Evolutionary conservation across 2,329 filamentous ascomycete species (phyloP).

Genomic region (Colletotrichum eleusines): DNA sequence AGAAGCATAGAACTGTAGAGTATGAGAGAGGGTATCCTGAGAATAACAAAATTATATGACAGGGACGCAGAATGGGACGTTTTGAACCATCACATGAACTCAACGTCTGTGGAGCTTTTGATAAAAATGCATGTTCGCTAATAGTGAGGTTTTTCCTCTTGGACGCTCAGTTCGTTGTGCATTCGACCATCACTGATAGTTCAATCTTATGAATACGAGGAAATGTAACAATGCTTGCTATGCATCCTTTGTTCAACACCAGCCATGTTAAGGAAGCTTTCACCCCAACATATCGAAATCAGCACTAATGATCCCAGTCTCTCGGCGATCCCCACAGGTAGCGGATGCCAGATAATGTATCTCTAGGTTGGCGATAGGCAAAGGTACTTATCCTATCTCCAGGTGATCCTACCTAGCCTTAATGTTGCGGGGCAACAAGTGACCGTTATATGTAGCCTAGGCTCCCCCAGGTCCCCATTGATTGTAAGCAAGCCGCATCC

Average conservation of each 20-base stretch:
- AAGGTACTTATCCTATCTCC: background rate
- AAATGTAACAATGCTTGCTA: background rate
- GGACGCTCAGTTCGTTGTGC: background rate
- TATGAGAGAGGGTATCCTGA: background rate
- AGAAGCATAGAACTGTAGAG: background rate
- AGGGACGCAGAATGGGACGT: background rate
- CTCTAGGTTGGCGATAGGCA: constrained; percentile 2
- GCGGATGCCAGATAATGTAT: constrained; percentile 2
- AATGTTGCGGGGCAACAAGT: background rate
- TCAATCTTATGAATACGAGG: background rate
- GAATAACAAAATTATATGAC: background rate
- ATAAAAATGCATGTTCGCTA: background rate
- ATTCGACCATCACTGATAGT: background rate
- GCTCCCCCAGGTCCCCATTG: background rate
- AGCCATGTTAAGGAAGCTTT: too few relatives aligned
- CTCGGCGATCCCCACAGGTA: constrained; percentile 19
- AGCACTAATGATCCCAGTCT: constrained; percentile 8
- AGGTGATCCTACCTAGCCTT: background rate
- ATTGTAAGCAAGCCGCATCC: background rate
- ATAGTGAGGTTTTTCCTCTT: background rate
- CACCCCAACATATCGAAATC: background rate
- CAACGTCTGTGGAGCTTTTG: background rate
- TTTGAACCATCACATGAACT: background rate
- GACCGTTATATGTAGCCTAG: background rate
- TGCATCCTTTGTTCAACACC: background rate